These are phyloP conservation scores for Cutaneotrichosporon daszewskae DNA, from an alignment of 1,284 basidiomycete species.

Conservation along the genomic window DNA sequence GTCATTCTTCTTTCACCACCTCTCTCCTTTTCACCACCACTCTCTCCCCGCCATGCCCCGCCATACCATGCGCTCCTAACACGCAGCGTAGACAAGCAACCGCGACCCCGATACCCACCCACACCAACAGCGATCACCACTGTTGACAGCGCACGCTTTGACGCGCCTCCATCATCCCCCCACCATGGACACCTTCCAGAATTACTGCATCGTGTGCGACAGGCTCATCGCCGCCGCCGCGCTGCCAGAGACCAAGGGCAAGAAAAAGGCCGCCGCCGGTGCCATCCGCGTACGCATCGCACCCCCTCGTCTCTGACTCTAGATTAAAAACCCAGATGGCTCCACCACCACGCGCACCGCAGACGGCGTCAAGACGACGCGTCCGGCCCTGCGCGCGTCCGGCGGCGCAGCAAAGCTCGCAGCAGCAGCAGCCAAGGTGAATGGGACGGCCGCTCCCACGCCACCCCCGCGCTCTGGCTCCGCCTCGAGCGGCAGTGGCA, in stretches of 20 bases:
- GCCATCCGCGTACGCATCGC: conserved; percentile 35
- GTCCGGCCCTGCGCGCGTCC: conserved; percentile 24
- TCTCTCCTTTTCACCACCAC: neutral
- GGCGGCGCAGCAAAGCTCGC: neutral
- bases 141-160: neutral
- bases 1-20: neutral
- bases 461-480: too few species aligned
- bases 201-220: conserved; percentile 44
- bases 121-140: neutral
- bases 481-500: too few species aligned
- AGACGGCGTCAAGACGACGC: conserved; percentile 36
- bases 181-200: conserved; percentile 29
- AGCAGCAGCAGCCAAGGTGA: neutral
- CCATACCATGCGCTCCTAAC: neutral
- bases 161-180: neutral
- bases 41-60: neutral
- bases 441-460: neutral
- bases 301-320: neutral
- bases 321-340: conserved; percentile 44
- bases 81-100: too few species aligned
- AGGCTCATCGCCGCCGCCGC: conserved; percentile 27
- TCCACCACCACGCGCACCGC: conserved; percentile 39
- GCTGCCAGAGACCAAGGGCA: conserved; percentile 15
- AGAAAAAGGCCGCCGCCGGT: conserved; percentile 30
- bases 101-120: neutral